phyloP scores from a whole-genome alignment of 2,329 filamentous ascomycete genomes.

The Beauveria varroae region DNA sequence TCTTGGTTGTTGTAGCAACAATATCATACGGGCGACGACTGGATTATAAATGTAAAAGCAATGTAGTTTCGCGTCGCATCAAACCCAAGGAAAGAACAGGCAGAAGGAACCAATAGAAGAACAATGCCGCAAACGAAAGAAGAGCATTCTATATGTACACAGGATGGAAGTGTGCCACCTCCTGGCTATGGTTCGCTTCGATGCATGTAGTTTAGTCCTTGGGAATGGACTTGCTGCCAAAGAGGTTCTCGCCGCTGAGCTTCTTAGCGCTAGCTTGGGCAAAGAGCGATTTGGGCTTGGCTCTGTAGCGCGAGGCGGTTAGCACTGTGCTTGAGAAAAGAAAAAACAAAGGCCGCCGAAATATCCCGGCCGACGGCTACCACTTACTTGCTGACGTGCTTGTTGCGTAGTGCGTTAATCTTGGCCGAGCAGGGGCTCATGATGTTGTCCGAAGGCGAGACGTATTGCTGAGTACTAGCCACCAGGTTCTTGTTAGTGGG shows the following conservation, averaged over 20 bases:
- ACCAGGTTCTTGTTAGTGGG: conserved; percentile 12
- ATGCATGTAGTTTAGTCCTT: conserved; percentile 18
- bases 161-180: not conserved
- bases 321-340: not conserved
- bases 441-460: conserved; percentile 82
- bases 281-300: conserved; percentile 62
- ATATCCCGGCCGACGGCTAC: not conserved
- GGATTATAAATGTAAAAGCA: not conserved
- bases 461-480: conserved; percentile 47
- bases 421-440: conserved; percentile 82
- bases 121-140: not conserved
- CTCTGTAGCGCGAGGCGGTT: conserved; percentile 30
- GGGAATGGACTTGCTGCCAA: conserved; percentile 28
- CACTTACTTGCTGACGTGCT: conserved; percentile 71
- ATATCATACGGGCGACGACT: not conserved
- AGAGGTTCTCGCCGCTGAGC: conserved; percentile 40
- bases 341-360: no score
- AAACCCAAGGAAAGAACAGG: conserved; percentile 6
- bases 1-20: not conserved
- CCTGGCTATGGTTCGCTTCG: not conserved
- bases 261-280: conserved; percentile 59
- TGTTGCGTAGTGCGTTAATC: conserved; percentile 71
- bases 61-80: conserved; percentile 3
- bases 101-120: not conserved
- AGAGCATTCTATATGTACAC: conserved; percentile 9